Evolutionary conservation across 2,329 filamentous ascomycete genomes (phyloP), one percentile per base, ranked within the genome.

Genomic region (Arthroderma sp.): DNA sequence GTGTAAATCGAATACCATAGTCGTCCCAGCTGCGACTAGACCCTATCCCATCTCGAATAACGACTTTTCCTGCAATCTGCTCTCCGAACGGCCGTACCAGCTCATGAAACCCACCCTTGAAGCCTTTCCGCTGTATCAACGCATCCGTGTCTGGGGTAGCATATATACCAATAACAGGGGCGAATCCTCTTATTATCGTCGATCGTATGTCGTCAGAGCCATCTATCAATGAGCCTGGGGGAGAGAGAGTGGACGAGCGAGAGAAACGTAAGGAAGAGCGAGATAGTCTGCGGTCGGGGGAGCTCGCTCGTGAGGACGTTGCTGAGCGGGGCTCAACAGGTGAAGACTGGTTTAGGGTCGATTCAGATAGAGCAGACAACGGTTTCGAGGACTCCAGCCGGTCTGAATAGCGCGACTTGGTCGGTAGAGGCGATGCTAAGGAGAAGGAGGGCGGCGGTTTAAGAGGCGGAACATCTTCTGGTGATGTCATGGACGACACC

Each of bases 11-110:
- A 47, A 98, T 75, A 1, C 86, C 82, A 63, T 87, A 98, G 61
- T 96, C 87, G 45, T 95, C 89, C 68, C 83, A 89, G 34, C 78
- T 76, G 58, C 79, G 79, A 59, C 86, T 88, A 37, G 82, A 77
- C 6, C 91, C 89, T 53, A 85, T 80, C 58, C 88, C 95, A 64
- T 98, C 91, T 55, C 91, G 73, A 45, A 96, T 82, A 3, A 84
- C 84, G 42, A 98, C 82, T 58, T 91, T 94, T 29, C 91, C 91
- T 41, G 82, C 77, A 0, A 96, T 75, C 10, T 74, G 77, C 65
- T 98, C 91, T 29, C 91, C 91, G 66, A 94, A 98, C 0, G 91
- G 89, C 42, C 89, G 74, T 45, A 98, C 67, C 27, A 98, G 68
- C 62, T 94, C 84, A 70, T 87, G 81, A 40, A 98, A 71, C 0